Base-by-base conservation (phyloP, 1,284 basidiomycete genomes). In the Somion occarium region DNA sequence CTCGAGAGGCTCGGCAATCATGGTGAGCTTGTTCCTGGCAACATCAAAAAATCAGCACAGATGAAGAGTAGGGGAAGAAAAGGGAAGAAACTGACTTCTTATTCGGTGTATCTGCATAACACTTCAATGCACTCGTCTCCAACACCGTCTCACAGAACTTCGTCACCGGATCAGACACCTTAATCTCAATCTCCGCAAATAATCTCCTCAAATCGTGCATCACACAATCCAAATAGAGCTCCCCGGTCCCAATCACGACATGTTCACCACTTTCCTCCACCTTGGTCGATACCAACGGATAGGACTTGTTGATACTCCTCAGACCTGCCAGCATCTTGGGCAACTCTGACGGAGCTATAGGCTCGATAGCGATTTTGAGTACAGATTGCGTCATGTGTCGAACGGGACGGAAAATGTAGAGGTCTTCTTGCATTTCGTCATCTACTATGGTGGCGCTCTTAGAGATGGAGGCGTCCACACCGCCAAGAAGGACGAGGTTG, bases 211-310 rank as follows among this genome's bases (percentile, higher is more conserved):
- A 72, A 71, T 99, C 97, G 66, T 99, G 95, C 85, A 99, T 83
- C 42, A 98, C 90, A 58, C 89, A 97, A 68, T 99, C 97, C 61
- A 99, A 77, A 70, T 97, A 98, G 46, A 99, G 73, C 68, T 99
- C 97, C 49, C 97, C 97, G 0, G 97, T 98, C 44, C 97, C 97
- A 56, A 99, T 84, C 49, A 99, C 73, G 51, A 99, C 91, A 69
- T 99, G 97, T 67, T 99, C 97, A 25, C 97, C 97, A 49, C 90
- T 93, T 71, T 99, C 97, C 71, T 99, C 97, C 19, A 99, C 97
- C 69, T 98, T 97, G 2, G 96, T 99, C 50, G 85, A 78, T 11
- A 93, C 83, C 5, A 99, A 78, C 2, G 97, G 97, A 68, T 99
- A 99, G 34, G 90, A 92, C 70, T 98, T 99, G 77, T 98, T 99